Evolutionary conservation across 352 stramenopile genomes (phyloP).

Genomic region (Pythium diclinum): DNA sequence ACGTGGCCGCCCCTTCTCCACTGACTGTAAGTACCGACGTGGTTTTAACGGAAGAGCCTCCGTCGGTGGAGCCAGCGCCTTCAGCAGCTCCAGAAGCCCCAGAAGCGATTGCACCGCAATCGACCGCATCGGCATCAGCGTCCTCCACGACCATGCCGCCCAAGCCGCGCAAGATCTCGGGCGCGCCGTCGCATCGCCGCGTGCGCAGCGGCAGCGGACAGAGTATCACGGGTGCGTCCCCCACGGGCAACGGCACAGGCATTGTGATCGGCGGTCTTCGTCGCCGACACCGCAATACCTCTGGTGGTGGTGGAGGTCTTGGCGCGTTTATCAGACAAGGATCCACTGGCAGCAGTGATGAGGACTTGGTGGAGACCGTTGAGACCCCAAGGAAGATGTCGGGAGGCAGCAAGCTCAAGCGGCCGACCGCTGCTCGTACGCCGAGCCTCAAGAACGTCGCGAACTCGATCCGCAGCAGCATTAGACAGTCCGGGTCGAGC

Average conservation of each 20-base stretch:
- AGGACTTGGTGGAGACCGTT: slow-evolving; percentile 17
- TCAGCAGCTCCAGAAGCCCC: not conserved
- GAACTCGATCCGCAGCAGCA: slow-evolving; percentile 54
- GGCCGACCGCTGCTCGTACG: slow-evolving; percentile 26
- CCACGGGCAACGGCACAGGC: slow-evolving; percentile 6
- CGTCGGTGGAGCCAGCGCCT: not conserved
- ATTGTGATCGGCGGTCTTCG: slow-evolving; percentile 41
- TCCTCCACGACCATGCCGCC: slow-evolving; percentile 27
- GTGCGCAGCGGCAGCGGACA: slow-evolving; percentile 56
- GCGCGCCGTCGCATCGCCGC: slow-evolving; percentile 30
- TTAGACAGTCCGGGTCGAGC: slow-evolving; percentile 37
- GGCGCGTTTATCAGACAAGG: slow-evolving; percentile 15
- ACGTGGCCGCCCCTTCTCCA: not conserved
- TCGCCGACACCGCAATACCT: slow-evolving; percentile 36
- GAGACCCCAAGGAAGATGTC: not conserved
- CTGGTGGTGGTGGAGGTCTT: slow-evolving; percentile 20
- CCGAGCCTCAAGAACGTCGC: slow-evolving; percentile 64
- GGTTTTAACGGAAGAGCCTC: not conserved
- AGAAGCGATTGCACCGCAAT: not conserved
- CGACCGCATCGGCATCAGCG: not conserved
- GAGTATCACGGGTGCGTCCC: slow-evolving; percentile 33
- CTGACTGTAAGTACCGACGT: not conserved
- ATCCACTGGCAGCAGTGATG: slow-evolving; percentile 31
- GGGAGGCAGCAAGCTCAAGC: slow-evolving; percentile 20
- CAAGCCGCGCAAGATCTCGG: slow-evolving; percentile 31